These are phyloP conservation scores for Heliocybe sulcata DNA, from an alignment of 1,284 basidiomycete genomes.

Conservation along the genomic window DNA sequence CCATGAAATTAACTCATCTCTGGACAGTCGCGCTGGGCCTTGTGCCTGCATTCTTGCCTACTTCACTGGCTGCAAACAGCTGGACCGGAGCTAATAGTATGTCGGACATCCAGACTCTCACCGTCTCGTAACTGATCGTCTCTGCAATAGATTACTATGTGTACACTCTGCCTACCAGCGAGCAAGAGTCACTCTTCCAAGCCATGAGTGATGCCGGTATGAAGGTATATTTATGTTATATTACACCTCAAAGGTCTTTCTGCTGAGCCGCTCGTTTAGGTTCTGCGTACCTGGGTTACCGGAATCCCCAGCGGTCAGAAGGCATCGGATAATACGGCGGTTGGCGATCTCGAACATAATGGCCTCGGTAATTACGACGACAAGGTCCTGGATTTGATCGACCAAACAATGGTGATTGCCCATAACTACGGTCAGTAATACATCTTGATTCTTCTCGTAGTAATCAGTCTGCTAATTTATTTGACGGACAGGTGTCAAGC, in stretches of 20 bases:
- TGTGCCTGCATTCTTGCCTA: neutral
- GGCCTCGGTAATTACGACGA: neutral
- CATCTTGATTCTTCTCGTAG: neutral
- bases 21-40: neutral
- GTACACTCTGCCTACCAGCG: neutral
- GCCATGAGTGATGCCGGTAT: neutral
- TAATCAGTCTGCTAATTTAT: neutral
- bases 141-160: neutral
- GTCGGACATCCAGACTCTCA: neutral
- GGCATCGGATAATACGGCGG: neutral
- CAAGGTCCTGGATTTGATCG: neutral
- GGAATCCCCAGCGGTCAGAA: neutral
- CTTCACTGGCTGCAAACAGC: neutral
- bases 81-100: neutral
- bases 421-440: conserved; percentile 2
- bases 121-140: neutral
- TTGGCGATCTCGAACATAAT: neutral
- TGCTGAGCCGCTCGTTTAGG: neutral
- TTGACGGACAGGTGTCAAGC: neutral
- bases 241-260: neutral
- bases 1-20: neutral
- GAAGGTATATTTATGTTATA: neutral
- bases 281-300: neutral
- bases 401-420: neutral
- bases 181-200: neutral